Evolutionary conservation across 2,329 filamentous ascomycete species (phyloP), one percentile per base, ranked within the genome.

Genomic region (Dryadomyces sulphureus): DNA sequence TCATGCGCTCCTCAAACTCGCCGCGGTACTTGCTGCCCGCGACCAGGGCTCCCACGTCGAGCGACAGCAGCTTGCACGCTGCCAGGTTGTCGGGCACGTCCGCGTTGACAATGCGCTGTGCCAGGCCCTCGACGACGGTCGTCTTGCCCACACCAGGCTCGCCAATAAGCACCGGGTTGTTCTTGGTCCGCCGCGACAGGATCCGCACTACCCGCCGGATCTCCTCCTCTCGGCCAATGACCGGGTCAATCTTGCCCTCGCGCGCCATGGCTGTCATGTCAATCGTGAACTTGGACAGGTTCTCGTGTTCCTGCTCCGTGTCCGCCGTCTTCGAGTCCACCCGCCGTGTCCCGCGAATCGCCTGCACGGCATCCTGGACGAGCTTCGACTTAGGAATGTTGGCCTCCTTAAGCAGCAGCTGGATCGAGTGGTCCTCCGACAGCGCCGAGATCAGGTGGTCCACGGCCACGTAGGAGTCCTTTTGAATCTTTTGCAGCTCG

Each of bases 1-100:
- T 98, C 89, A 98, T 96, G 55, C 92, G 79, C 71, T 98, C 92
- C 63, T 98, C 92, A 49, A 98, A 98, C 63, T 98, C 92, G 68
- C 92, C 92, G 43, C 92, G 81, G 69, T 93, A 98, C 67, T 98
- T 98, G 76, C 88, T 95, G 54, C 92, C 92, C 48, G 92, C 92
- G 52, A 98, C 90, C 48, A 98, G 72, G 21, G 90, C 84, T 56
- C 92, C 92, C 41, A 98, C 90, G 58, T 98, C 92, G 40, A 98
- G 79, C 4, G 92, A 95, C 47, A 98, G 79, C 49, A 98, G 73
- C 62, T 84, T 92, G 75, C 92, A 98, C 49, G 86, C 81, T 45
- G 92, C 88, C 46, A 98, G 72, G 57, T 95, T 95, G 60, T 94
- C 88, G 32, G 92, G 92, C 4, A 98, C 88, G 70, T 98, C 92